Evolutionary conservation across 2,329 filamentous ascomycete genomes (phyloP).

Genomic region (Talaromyces sp.): DNA sequence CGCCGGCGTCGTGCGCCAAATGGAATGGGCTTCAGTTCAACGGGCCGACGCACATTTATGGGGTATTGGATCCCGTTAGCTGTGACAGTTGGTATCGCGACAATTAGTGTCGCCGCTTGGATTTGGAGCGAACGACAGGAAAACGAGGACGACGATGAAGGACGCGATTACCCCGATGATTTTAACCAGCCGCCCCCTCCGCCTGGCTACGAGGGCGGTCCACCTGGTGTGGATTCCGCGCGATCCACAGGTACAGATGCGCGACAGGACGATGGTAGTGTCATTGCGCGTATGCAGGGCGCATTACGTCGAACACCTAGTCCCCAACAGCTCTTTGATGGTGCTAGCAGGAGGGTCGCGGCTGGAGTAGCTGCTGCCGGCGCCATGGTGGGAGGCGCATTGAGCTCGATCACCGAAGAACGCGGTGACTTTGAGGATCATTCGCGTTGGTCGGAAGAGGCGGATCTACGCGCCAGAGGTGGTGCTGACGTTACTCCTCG

Average conservation of each 20-base stretch:
- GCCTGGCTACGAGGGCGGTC: conserved; percentile 20
- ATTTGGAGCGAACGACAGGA: conserved; percentile 85
- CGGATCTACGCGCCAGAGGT: conserved; percentile 58
- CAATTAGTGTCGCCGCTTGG: conserved; percentile 83
- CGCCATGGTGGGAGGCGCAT: conserved; percentile 74
- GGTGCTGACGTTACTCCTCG: conserved; percentile 26
- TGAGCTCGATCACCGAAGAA: conserved; percentile 80
- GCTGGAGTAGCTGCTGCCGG: conserved; percentile 81
- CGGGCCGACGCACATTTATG: conserved; percentile 40
- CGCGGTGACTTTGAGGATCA: conserved; percentile 78
- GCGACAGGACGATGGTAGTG: conserved; percentile 51
- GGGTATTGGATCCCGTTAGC: conserved; percentile 86
- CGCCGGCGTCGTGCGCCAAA: conserved; percentile 32
- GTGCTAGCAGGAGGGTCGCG: conserved; percentile 73
- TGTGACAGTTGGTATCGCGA: conserved; percentile 81
- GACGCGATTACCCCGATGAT: conserved; percentile 35
- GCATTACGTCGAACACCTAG: conserved; percentile 78
- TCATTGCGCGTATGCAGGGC: conserved; percentile 75
- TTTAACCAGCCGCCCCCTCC: conserved; percentile 10
- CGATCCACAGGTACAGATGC: conserved; percentile 35
- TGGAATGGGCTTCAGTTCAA: conserved; percentile 41
- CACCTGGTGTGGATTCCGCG: conserved; percentile 30
- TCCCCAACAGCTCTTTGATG: conserved; percentile 83
- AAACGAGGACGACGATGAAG: conserved; percentile 64
- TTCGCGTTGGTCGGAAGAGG: conserved; percentile 89